Evolutionary conservation across 1,139 yeast genomes (phyloP).

Genomic region (Pichia sp.): DNA sequence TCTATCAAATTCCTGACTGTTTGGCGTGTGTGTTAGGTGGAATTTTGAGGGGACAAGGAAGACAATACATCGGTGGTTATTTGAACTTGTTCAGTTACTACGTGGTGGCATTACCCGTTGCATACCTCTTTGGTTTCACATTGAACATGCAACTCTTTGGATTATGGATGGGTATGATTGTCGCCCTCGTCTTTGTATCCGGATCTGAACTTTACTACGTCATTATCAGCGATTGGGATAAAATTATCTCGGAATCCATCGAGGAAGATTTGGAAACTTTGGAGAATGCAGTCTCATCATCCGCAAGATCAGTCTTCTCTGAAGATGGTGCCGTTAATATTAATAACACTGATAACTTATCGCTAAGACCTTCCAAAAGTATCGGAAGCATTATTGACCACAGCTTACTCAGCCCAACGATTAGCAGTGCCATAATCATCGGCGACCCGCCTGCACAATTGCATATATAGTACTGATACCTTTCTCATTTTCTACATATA

Average conservation of each 20-base stretch:
- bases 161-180: constrained; percentile 56
- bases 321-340: constrained; percentile 8
- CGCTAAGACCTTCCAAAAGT: constrained; percentile 10
- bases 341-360: constrained; percentile 4
- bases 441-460: constrained; percentile 1
- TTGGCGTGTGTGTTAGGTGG: constrained; percentile 53
- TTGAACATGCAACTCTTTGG: constrained; percentile 42
- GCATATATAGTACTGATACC: not conserved
- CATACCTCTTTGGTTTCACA: constrained; percentile 46
- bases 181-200: constrained; percentile 45
- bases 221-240: constrained; percentile 48
- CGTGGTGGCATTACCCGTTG: constrained; percentile 50
- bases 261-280: constrained; percentile 20
- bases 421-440: constrained; percentile 4
- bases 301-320: not conserved
- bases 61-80: constrained; percentile 60
- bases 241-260: constrained; percentile 31
- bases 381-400: constrained; percentile 15
- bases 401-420: constrained; percentile 20
- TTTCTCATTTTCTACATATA: no score
- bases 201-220: constrained; percentile 41
- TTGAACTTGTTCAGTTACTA: constrained; percentile 52
- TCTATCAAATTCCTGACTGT: constrained; percentile 54
- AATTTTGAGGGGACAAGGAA: constrained; percentile 58
- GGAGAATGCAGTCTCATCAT: not conserved